phyloP scores from a whole-genome alignment of 305 asterid species.

The Fraxinus dipetala region DNA sequence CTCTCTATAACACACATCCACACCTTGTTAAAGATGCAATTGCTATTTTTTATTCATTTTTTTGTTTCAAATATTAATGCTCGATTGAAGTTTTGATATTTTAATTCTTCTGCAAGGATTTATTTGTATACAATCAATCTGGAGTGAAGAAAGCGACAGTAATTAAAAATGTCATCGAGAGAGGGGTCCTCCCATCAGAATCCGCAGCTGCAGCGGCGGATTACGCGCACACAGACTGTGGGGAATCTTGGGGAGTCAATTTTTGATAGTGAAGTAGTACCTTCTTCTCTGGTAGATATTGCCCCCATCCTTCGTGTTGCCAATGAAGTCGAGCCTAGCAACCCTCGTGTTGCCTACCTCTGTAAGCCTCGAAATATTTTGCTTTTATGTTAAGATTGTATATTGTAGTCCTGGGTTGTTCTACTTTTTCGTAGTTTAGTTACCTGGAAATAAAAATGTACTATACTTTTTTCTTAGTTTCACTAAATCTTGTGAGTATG shows the following conservation, averaged over 20 bases:
- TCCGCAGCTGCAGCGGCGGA: slow-evolving; percentile 73
- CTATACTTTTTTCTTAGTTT: neutral
- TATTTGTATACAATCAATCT: slow-evolving; percentile 10
- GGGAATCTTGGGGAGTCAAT: slow-evolving; percentile 88
- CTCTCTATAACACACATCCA: neutral
- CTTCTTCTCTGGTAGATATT: slow-evolving; percentile 89
- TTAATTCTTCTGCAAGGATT: slow-evolving; percentile 15
- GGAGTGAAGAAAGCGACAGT: slow-evolving; percentile 27
- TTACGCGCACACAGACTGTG: slow-evolving; percentile 82
- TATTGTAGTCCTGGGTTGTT: neutral
- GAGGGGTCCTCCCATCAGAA: slow-evolving; percentile 65
- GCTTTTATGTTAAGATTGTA: neutral
- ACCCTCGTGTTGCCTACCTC: slow-evolving; percentile 94
- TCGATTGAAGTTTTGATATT: slow-evolving; percentile 5
- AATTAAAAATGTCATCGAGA: slow-evolving; percentile 57
- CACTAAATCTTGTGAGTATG: neutral
- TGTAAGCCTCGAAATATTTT: slow-evolving; percentile 46
- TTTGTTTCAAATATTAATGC: neutral
- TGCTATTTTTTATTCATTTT: neutral
- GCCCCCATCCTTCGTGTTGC: slow-evolving; percentile 99
- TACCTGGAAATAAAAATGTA: neutral
- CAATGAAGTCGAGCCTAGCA: slow-evolving; percentile 98
- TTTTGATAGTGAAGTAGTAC: slow-evolving; percentile 97
- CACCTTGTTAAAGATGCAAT: neutral
- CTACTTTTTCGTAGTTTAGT: neutral